A percentile compares a stretch with the other conserved stretches of the same genome.
These are phyloP conservation scores for Penicillium sp. DNA, from an alignment of 2,329 filamentous ascomycete genomes.

Conservation along the genomic window DNA sequence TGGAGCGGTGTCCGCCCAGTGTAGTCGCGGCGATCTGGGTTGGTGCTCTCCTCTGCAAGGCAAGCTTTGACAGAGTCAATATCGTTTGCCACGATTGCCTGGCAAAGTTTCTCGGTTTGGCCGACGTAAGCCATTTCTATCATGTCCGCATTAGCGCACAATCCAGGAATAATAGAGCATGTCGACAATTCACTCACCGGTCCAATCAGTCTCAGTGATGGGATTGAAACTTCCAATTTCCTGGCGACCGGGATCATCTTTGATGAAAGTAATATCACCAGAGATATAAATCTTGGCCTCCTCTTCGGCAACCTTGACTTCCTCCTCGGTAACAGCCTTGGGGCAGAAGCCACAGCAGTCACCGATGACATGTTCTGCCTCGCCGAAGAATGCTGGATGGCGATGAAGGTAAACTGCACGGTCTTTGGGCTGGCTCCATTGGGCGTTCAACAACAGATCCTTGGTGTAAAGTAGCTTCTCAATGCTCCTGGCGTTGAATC, in stretches of 20 bases:
- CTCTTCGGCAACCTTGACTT: slow-evolving; percentile 67
- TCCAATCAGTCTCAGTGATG: slow-evolving; percentile 79
- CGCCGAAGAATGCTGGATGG: slow-evolving; percentile 82
- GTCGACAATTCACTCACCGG: slow-evolving; percentile 35
- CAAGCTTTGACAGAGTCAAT: slow-evolving; percentile 68
- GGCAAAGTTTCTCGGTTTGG: slow-evolving; percentile 72
- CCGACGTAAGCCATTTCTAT: slow-evolving; percentile 81
- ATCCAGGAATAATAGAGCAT: too few relatives aligned
- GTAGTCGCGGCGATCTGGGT: slow-evolving; percentile 72
- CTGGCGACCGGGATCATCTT: slow-evolving; percentile 78
- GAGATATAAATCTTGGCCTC: slow-evolving; percentile 75
- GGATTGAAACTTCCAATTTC: slow-evolving; percentile 73
- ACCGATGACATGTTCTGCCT: slow-evolving; percentile 68
- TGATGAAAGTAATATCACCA: slow-evolving; percentile 69
- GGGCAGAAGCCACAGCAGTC: slow-evolving; percentile 85
- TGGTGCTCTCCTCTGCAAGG: slow-evolving; percentile 64
- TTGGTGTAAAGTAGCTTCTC: slow-evolving; percentile 80
- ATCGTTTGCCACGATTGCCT: slow-evolving; percentile 75
- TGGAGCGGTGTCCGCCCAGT: slow-evolving; percentile 78
- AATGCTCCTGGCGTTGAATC: slow-evolving; percentile 54
- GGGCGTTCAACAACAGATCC: slow-evolving; percentile 77
- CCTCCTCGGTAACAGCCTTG: slow-evolving; percentile 64
- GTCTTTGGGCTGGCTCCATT: slow-evolving; percentile 78
- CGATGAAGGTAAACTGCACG: slow-evolving; percentile 76
- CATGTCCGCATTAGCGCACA: neutral